phyloP scores from a whole-genome alignment of 2,329 filamentous ascomycete species.

The Cladophialophora chaetospira region DNA sequence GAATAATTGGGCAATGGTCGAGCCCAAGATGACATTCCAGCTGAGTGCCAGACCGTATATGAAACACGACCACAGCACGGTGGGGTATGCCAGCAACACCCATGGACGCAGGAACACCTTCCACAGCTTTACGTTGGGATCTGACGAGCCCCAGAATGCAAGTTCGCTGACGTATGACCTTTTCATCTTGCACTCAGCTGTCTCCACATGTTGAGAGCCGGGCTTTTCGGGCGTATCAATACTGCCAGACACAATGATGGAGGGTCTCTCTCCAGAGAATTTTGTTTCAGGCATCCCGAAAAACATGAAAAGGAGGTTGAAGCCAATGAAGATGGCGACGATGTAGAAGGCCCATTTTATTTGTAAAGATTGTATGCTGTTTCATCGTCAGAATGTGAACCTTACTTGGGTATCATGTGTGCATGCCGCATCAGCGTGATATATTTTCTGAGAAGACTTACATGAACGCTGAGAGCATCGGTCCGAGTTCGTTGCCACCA shows the following conservation, averaged over 20 bases:
- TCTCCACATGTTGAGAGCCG: neutral
- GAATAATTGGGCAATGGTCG: slow-evolving; percentile 2
- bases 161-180: neutral
- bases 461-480: slow-evolving; percentile 3
- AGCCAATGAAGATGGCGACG: slow-evolving; percentile 52
- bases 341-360: slow-evolving; percentile 39
- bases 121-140: neutral
- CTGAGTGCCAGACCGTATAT: slow-evolving; percentile 7
- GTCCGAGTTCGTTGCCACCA: slow-evolving; percentile 12
- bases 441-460: too few relatives aligned
- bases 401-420: too few relatives aligned
- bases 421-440: too few relatives aligned
- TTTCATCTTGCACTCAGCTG: neutral
- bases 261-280: slow-evolving; percentile 38
- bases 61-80: slow-evolving; percentile 5
- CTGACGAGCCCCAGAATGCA: neutral
- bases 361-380: neutral
- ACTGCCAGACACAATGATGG: neutral
- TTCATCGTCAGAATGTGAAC: too few relatives aligned
- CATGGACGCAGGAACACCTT: neutral
- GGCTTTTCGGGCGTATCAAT: neutral
- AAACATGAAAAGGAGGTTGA: slow-evolving; percentile 51
- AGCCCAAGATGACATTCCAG: slow-evolving; percentile 10
- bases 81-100: slow-evolving; percentile 7
- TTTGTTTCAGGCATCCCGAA: slow-evolving; percentile 60